phyloP scores from a whole-genome alignment of 176 grass and related monocot genomes.

The Luzula sylvatica region DNA sequence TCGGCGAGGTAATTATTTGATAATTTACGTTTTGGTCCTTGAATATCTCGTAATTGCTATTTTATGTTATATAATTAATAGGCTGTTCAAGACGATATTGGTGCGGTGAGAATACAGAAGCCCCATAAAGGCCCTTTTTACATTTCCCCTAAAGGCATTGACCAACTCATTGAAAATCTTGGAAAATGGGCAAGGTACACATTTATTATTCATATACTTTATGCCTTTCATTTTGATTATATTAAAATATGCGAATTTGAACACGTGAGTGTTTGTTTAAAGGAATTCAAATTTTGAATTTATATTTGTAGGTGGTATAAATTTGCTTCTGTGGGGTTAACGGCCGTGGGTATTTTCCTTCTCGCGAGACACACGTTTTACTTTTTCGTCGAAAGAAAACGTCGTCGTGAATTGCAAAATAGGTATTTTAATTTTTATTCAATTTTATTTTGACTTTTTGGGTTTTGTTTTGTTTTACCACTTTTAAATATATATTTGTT shows the following conservation, averaged over 20 bases:
- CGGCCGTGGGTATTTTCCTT: conserved; percentile 67
- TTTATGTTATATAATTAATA: conserved; percentile 23
- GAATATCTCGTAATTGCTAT: background rate
- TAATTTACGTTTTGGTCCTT: background rate
- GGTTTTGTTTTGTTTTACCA: background rate
- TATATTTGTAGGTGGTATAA: conserved; percentile 48
- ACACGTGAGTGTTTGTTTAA: background rate
- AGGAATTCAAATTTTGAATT: background rate
- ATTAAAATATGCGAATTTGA: background rate
- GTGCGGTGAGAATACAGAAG: conserved; percentile 72
- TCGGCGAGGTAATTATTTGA: conserved; percentile 69
- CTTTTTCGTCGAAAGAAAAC: conserved; percentile 65
- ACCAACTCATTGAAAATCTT: conserved; percentile 81
- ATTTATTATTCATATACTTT: background rate
- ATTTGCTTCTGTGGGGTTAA: conserved; percentile 84
- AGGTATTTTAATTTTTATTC: conserved; percentile 31
- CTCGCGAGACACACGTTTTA: conserved; percentile 80
- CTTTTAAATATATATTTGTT: background rate
- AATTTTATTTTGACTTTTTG: conserved; percentile 2
- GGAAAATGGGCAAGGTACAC: conserved; percentile 90
- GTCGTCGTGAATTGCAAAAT: conserved; percentile 54
- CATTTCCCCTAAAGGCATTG: conserved; percentile 70
- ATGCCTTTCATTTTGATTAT: background rate
- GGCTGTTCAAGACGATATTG: conserved; percentile 97
- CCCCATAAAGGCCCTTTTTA: conserved; percentile 98